Evolutionary conservation across 1,139 yeast genomes (phyloP), one percentile per base, ranked within the genome.

Genomic region (Geotrichum cucujoidarum): DNA sequence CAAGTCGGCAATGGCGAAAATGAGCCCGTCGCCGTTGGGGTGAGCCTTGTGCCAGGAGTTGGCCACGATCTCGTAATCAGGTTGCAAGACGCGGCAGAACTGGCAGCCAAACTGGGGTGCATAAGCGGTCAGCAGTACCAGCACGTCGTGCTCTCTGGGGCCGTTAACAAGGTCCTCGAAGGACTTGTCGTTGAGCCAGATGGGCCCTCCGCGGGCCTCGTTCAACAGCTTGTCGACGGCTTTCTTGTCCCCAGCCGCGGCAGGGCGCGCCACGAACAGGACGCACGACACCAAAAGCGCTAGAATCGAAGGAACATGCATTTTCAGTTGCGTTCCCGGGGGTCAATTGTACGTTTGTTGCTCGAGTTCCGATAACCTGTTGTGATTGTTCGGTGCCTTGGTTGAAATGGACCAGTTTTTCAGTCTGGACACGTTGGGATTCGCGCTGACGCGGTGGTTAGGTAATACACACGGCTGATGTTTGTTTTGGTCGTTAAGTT

Each of bases 1-100:
- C 60, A 86, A 81, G 60, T 90, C 96, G 7, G 95, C 80, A 48
- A 74, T 70, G 25, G 86, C 84, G 64, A 92, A 87, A 68, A 77
- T 81, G 33, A 90, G 67, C 2, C 73, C 72, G 16, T 66, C 70
- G 11, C 62, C 70, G n/a, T 77, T 73, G 13, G 31, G 33, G 59
- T 75, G 79, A 40, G 74, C 75, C 33, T 60, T 52, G 37, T 62
- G 60, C 80, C 81, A 81, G 61, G 90, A 83, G 33, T 77, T 68
- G 25, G 81, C 82, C 42, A 89, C 73, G 43, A 72, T 71, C 20
- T 75, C 69, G 60, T 68, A 87, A 43, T 77, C 78, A 1, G 97
- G 95, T 33, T 76, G 79, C 58, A 86, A 75, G 43, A 82, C 80
- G 22, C 70, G 60, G 73, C 99, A 92, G 52, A 87, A 72, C 1